Evolutionary conservation across 345 rosid species (phyloP).

Genomic region (Rhodamnia argentea): DNA sequence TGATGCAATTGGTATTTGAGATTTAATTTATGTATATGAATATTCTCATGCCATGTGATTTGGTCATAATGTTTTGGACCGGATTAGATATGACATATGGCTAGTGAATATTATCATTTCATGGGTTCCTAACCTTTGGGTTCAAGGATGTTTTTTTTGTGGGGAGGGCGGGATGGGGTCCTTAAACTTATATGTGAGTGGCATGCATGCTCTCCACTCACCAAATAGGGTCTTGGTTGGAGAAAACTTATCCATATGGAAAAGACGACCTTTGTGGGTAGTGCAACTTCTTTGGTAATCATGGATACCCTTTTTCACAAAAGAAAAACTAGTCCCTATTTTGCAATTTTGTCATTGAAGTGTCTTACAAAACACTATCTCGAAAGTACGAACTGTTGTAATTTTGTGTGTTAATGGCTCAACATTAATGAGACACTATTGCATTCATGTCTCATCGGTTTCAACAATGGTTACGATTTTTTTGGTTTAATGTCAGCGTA

Average conservation of each 20-base stretch:
- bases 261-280: not conserved
- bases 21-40: not conserved
- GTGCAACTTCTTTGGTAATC: not conserved
- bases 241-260: not conserved
- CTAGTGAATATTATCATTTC: not conserved
- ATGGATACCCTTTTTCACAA: not conserved
- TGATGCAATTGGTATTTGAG: not conserved
- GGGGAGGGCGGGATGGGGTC: too few relatives aligned
- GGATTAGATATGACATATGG: not conserved
- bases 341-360: not conserved
- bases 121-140: not conserved
- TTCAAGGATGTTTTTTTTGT: not conserved
- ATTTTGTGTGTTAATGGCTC: too few relatives aligned
- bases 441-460: too few relatives aligned
- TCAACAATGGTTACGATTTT: too few relatives aligned
- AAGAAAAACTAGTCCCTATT: not conserved
- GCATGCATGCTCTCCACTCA: not conserved
- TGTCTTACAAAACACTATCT: not conserved
- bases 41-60: not conserved
- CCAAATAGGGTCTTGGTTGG: not conserved
- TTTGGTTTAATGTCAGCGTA: too few relatives aligned
- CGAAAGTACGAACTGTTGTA: not conserved
- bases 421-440: too few relatives aligned
- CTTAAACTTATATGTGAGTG: not conserved
- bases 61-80: not conserved